Evolutionary conservation across 306 rosid species (phyloP).

Genomic region (Oemleria cerasiformis): DNA sequence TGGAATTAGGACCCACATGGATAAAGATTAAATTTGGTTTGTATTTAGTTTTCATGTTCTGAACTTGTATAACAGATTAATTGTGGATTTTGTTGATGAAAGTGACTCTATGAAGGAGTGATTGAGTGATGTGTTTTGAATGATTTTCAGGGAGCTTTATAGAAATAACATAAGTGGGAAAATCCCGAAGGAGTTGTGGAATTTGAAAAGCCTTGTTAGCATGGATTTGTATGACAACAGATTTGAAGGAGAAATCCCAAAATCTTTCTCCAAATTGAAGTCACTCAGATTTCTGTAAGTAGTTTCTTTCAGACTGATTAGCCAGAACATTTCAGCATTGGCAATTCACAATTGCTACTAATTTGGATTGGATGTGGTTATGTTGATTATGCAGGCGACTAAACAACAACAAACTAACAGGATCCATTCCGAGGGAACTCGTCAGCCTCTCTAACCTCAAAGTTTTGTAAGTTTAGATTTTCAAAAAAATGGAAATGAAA

Average conservation of each 20-base stretch:
- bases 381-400: constrained; percentile 49
- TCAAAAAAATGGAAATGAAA: background rate
- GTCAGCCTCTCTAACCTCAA: constrained; percentile 65
- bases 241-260: constrained; percentile 73
- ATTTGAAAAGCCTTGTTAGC: constrained; percentile 66
- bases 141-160: constrained; percentile 77
- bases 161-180: constrained; percentile 65
- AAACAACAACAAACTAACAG: constrained; percentile 73
- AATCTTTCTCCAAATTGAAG: constrained; percentile 72
- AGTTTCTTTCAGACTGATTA: constrained; percentile 15
- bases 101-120: background rate
- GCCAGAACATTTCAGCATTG: constrained; percentile 2
- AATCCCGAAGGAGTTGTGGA: constrained; percentile 75
- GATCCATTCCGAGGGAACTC: constrained; percentile 86
- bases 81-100: background rate
- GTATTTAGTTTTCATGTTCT: background rate
- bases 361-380: constrained; percentile 16
- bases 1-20: background rate
- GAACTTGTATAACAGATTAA: too few species aligned
- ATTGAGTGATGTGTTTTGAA: constrained; percentile 24
- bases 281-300: constrained; percentile 87
- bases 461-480: constrained; percentile 60
- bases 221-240: constrained; percentile 86
- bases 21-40: too few species aligned
- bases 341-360: constrained; percentile 6